Evolutionary conservation across 768 basidiomycete species (phyloP).

Genomic region (Ramaria sp.): DNA sequence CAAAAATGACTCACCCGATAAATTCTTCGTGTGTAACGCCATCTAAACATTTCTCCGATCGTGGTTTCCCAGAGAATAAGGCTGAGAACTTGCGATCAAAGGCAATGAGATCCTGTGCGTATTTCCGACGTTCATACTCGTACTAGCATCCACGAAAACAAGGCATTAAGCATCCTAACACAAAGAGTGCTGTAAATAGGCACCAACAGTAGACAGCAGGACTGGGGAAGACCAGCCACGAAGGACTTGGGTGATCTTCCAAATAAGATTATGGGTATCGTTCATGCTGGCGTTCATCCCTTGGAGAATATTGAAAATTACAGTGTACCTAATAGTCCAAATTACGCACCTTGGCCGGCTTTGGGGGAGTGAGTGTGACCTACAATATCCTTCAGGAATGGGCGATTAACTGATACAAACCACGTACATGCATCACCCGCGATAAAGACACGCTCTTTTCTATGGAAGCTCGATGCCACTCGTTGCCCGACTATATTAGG

Average conservation of each 20-base stretch:
- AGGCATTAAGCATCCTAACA: background rate
- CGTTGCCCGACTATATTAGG: slow-evolving; percentile 53
- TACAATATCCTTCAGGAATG: slow-evolving; percentile 22
- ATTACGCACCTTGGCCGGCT: slow-evolving; percentile 36
- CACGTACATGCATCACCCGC: slow-evolving; percentile 57
- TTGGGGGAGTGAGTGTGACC: slow-evolving; percentile 21
- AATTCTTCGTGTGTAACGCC: slow-evolving; percentile 41
- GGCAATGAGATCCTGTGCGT: slow-evolving; percentile 60
- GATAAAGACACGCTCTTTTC: slow-evolving; percentile 60
- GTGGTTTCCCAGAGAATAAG: slow-evolving; percentile 61
- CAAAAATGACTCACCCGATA: slow-evolving; percentile 25
- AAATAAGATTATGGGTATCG: slow-evolving; percentile 63
- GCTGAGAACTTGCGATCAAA: slow-evolving; percentile 58
- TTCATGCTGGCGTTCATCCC: slow-evolving; percentile 71
- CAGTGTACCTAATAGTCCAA: background rate
- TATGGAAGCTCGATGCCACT: slow-evolving; percentile 52
- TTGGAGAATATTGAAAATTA: background rate
- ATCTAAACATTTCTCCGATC: slow-evolving; percentile 31
- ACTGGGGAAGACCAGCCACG: slow-evolving; percentile 40
- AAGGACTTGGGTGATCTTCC: slow-evolving; percentile 52
- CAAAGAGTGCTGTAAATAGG: background rate
- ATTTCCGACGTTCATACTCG: slow-evolving; percentile 54
- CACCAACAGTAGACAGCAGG: slow-evolving; percentile 38
- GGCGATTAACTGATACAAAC: slow-evolving; percentile 47
- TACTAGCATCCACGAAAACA: slow-evolving; percentile 35